Conservation (phyloP, 768 basidiomycete species). For the Pleurotus eryngii region DNA sequence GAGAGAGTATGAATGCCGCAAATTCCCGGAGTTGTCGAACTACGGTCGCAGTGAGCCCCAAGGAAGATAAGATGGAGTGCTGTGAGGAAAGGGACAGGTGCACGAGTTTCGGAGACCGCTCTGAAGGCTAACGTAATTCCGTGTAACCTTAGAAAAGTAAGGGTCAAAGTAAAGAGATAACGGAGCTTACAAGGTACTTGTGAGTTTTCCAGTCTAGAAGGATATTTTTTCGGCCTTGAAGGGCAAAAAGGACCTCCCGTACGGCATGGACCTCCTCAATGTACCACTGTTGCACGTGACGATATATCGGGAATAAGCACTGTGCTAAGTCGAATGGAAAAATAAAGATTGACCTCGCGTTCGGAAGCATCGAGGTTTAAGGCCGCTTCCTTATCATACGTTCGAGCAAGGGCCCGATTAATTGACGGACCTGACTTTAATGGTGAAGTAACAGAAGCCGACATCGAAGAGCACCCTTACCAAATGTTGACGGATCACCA, state of each 20-base stretch:
- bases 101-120: slow-evolving; percentile 54
- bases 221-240: slow-evolving; percentile 70
- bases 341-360: slow-evolving; percentile 33
- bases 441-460: no score
- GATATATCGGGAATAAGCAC: background rate
- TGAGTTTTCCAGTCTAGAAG: slow-evolving; percentile 40
- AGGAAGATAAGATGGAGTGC: slow-evolving; percentile 56
- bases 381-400: slow-evolving; percentile 27
- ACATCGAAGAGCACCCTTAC: slow-evolving; percentile 27
- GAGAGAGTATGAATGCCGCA: slow-evolving; percentile 42
- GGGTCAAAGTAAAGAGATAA: background rate
- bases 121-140: slow-evolving; percentile 35
- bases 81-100: slow-evolving; percentile 70
- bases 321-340: background rate
- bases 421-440: slow-evolving; percentile 41
- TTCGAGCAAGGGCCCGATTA: slow-evolving; percentile 33
- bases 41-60: slow-evolving; percentile 58
- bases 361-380: slow-evolving; percentile 37
- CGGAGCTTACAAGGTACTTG: slow-evolving; percentile 26
- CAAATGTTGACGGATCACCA: slow-evolving; percentile 71
- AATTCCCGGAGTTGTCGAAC: slow-evolving; percentile 64
- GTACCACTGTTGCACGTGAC: slow-evolving; percentile 43
- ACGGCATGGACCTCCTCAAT: slow-evolving; percentile 76
- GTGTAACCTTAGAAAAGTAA: background rate
- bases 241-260: slow-evolving; percentile 69